Evolutionary conservation across 495 filamentous ascomycete species (phyloP).

Genomic region (Chaetomium tenue): DNA sequence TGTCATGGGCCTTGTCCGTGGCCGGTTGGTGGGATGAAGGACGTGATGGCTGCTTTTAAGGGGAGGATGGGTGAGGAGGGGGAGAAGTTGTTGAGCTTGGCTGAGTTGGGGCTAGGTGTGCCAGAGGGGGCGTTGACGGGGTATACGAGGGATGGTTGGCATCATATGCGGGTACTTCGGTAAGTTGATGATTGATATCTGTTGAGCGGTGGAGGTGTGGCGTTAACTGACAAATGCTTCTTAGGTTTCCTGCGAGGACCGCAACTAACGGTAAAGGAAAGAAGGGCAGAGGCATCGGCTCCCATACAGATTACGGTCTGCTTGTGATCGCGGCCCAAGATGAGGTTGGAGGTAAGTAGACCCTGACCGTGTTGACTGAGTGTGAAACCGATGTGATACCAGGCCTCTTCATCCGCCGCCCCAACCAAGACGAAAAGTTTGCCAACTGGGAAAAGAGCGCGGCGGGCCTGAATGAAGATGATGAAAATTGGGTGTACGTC

Average conservation of each 20-base stretch:
- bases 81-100: conserved; percentile 42
- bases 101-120: conserved; percentile 40
- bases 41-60: conserved; percentile 35
- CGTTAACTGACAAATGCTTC: background rate
- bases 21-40: conserved; percentile 42
- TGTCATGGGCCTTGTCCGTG: conserved; percentile 50
- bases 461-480: conserved; percentile 44
- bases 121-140: conserved; percentile 31
- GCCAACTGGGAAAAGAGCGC: conserved; percentile 48
- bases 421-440: conserved; percentile 36
- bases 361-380: background rate
- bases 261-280: conserved; percentile 47
- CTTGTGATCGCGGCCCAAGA: conserved; percentile 48
- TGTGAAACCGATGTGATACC: background rate
- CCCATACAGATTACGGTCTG: conserved; percentile 49
- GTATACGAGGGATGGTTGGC: conserved; percentile 48
- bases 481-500: conserved; percentile 45
- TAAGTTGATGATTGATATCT: conserved; percentile 14
- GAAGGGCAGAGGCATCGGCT: conserved; percentile 47
- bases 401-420: conserved; percentile 46
- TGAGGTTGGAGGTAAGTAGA: conserved; percentile 40
- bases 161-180: conserved; percentile 46
- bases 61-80: conserved; percentile 36
- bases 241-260: conserved; percentile 41
- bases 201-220: conserved; percentile 8